Conservation (phyloP, 2,329 filamentous ascomycete species). For the Neonectria sp. region DNA sequence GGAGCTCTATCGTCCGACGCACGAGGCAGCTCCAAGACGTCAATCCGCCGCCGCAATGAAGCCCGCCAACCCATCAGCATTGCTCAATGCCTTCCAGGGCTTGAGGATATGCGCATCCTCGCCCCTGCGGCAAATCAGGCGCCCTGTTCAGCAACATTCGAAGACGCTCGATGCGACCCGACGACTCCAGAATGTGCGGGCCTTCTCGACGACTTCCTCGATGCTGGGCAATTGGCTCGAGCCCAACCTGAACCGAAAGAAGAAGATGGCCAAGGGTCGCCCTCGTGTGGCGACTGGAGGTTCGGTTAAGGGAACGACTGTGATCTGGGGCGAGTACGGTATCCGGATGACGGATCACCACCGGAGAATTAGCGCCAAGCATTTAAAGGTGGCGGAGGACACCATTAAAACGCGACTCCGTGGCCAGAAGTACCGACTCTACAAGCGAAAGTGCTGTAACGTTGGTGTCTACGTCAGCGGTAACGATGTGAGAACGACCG, state of each 20-base stretch:
- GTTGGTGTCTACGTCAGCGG: constrained; percentile 96
- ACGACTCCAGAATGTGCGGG: constrained; percentile 66
- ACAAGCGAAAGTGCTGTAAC: constrained; percentile 92
- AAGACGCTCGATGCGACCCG: constrained; percentile 49
- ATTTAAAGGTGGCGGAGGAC: constrained; percentile 92
- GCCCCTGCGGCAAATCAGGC: constrained; percentile 56
- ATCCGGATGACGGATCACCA: constrained; percentile 95
- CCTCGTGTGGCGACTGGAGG: constrained; percentile 92
- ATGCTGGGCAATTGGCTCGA: constrained; percentile 83
- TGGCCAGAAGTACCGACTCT: constrained; percentile 93
- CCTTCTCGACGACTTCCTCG: constrained; percentile 80
- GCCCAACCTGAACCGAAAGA: constrained; percentile 81
- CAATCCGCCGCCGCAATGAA: constrained; percentile 60
- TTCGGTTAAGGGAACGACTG: constrained; percentile 91
- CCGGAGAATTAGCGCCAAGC: constrained; percentile 87
- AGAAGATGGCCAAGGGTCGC: constrained; percentile 92
- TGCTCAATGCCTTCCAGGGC: constrained; percentile 67
- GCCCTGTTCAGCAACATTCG: constrained; percentile 50
- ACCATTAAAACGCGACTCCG: constrained; percentile 91
- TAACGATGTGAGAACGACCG: constrained; percentile 78
- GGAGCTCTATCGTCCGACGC: constrained; percentile 46
- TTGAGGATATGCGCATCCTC: constrained; percentile 62
- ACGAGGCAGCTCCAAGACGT: constrained; percentile 42
- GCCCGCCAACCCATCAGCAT: constrained; percentile 59
- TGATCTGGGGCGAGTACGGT: constrained; percentile 97